Evolutionary conservation across 352 stramenopile genomes (phyloP).

Genomic region (Phytophthora capsici): DNA sequence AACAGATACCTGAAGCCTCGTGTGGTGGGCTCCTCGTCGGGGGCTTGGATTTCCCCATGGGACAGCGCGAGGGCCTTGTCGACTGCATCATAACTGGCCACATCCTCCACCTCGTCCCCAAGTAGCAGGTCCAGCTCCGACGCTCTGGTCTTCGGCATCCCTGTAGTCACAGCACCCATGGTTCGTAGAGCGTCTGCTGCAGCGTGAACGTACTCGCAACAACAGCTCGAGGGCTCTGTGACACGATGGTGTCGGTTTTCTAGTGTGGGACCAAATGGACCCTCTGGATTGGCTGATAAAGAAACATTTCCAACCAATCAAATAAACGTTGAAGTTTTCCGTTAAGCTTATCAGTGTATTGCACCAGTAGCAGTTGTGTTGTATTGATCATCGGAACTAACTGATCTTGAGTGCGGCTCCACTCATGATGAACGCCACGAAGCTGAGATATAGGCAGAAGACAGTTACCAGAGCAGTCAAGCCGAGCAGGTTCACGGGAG

Average conservation of each 20-base stretch:
- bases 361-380: background rate
- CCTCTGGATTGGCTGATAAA: conserved; percentile 7
- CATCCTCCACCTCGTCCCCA: conserved; percentile 30
- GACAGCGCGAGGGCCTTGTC: conserved; percentile 61
- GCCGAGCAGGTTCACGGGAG: background rate
- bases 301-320: conserved; percentile 8
- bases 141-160: conserved; percentile 27
- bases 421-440: background rate
- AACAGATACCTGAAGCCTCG: conserved; percentile 33
- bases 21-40: conserved; percentile 49
- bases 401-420: background rate
- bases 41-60: conserved; percentile 56
- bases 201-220: background rate
- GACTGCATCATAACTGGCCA: conserved; percentile 48
- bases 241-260: conserved; percentile 1
- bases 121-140: conserved; percentile 46
- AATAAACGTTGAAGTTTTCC: conserved; percentile 2
- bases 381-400: background rate
- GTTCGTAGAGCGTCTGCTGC: background rate
- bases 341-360: too few species aligned
- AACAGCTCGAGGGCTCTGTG: background rate
- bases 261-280: conserved; percentile 7
- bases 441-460: background rate
- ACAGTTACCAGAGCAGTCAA: background rate
- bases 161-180: conserved; percentile 11